Base-by-base conservation (phyloP, 257 asterid genomes). In the Avicennia marina region DNA sequence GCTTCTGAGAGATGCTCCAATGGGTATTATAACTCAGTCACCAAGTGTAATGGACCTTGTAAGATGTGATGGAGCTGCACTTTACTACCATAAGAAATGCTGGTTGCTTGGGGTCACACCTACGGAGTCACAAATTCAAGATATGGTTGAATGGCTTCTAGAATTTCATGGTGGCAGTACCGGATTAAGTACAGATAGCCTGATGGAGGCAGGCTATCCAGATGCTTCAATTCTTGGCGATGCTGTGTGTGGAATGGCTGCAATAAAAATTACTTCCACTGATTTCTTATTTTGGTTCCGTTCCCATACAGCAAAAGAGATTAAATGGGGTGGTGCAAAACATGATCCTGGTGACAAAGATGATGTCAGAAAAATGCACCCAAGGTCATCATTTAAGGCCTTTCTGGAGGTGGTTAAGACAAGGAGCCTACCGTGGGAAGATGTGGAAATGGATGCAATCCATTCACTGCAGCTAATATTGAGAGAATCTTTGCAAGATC, bases 1-100 rank as follows among this genome's bases (percentile, higher is more conserved):
- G 91, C 85, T 85, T 18, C 76, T 79, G 15, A 75, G 95, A 78
- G 82, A 82, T 70, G 79, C 88, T 34, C 95, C 91, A 10, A n/a
- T 66, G 56, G 95, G 91, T 2, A 82, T 85, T 22, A 53, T 85
- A 44, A 77, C 77, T 43, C 84, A 72, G 58, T 82, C 95, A 9
- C 95, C 95, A 51, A 85, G 82, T 33, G 76, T 82, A 42, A 78
- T 85, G 95, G 91, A 82, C 67, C 95, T 85, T 39, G 88, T 85
- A 4, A 73, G 51, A 64, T 85, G 90, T 66, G 86, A 82, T 34
- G 95, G 90, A 51, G 88, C 89, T 40, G 91, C 82, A 52, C 89
- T 85, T 64, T 73, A 70, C 73, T 80, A 79, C 54, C 68, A 45
- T 33, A 66, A 67, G 19, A 80, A 78, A 53, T 62, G 75, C 59